Base-by-base conservation (phyloP, 805 yeast species). In the Hanseniaspora lindneri region DNA sequence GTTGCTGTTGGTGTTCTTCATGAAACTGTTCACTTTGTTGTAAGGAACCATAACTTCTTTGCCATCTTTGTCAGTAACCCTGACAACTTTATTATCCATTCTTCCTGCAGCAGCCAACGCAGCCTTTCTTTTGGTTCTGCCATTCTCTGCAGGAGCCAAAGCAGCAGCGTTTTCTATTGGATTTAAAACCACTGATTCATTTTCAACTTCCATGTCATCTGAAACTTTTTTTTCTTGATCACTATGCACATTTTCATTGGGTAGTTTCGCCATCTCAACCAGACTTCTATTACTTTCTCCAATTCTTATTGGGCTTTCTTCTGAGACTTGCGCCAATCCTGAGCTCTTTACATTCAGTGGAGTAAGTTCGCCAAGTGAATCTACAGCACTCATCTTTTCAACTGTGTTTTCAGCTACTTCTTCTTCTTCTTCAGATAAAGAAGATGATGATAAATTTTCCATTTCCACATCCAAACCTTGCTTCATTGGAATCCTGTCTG, bases 401-500 rank as follows among this genome's bases (percentile, higher is more conserved):
- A 5, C 36, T n/a, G n/a, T n/a, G n/a, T n/a, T n/a, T n/a, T n/a
- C n/a, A 20, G 6, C 40, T 13, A 11, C 28, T n/a, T 44, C 41
- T 39, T 44, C 44, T 40, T 53, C 54, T n/a, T 47, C 54, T 24
- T 43, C 49, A 37, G 21, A 10, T 8, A 20, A 36, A n/a, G 53
- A 51, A 36, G 51, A 44, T 4, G 50, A 52, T 11, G 56, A 46
- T 11, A 52, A 44, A 39, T 47, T 32, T 5, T 51, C 53, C 8
- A 53, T 17, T 51, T 57, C 27, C 51, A 48, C 27, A 42, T 52
- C 42, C 53, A 57, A 19, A 53, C 52, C 40, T 49, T 61, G 60
- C 46, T 64, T 64, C 65, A 63, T 64, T 10, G 67, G 67, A 29
- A 61, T 62, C 43, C 61, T 60, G 40, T 59, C 56, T 2, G 63